Evolutionary conservation across 148 eudicot species (phyloP).

Genomic region (Gaultheria prostrata): DNA sequence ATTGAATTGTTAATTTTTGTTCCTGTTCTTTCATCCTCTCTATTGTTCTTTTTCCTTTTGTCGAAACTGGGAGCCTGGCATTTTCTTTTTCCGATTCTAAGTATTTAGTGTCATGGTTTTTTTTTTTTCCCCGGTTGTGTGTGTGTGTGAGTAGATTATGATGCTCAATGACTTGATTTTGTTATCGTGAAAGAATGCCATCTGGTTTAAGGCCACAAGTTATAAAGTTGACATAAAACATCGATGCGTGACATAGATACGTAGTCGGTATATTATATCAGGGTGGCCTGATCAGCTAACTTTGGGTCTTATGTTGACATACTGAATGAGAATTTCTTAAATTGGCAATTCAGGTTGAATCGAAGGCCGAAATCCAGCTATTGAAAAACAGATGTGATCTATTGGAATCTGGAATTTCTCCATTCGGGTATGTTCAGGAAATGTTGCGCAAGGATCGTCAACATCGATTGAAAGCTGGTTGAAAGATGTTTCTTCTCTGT

Average conservation of each 20-base stretch:
- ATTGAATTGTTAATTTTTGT: not conserved
- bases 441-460: too few species aligned
- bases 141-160: not conserved
- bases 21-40: not conserved
- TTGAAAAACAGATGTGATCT: constrained; percentile 22
- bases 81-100: not conserved
- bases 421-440: constrained; percentile 26
- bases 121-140: too few species aligned
- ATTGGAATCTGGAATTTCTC: constrained; percentile 26
- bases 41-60: not conserved
- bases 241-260: not conserved
- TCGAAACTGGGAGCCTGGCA: not conserved
- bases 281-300: not conserved
- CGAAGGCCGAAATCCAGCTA: constrained; percentile 36
- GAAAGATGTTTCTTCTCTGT: constrained; percentile 67
- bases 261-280: not conserved
- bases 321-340: not conserved
- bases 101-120: not conserved
- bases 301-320: not conserved
- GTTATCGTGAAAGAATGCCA: not conserved
- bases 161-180: not conserved
- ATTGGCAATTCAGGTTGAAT: constrained; percentile 43
- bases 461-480: constrained; percentile 30
- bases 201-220: not conserved
- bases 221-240: not conserved